A percentile compares a stretch with the other conserved stretches of the same genome.
phyloP scores from a whole-genome alignment of 805 yeast species.

The Clavispora carvajalis region DNA sequence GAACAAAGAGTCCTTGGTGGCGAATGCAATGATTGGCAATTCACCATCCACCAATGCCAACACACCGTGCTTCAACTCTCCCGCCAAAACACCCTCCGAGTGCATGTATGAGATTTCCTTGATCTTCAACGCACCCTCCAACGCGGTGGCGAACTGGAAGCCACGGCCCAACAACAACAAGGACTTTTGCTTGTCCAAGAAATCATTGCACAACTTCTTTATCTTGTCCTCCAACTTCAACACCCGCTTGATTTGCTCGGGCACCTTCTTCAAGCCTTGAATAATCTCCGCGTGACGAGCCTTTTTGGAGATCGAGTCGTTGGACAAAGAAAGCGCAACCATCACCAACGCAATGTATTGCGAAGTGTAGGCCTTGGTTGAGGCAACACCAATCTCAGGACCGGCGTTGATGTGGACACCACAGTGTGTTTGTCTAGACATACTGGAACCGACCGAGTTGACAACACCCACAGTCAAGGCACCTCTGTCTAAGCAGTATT shows the following conservation, averaged over 20 bases:
- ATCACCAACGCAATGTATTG: constrained; percentile 95
- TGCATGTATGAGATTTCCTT: constrained; percentile 98
- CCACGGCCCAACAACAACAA: constrained; percentile 94
- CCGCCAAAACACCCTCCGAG: constrained; percentile 98
- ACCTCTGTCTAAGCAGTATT: constrained; percentile 94
- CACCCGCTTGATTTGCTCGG: constrained; percentile 77
- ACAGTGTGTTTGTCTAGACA: constrained; percentile 95
- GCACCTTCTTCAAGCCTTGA: constrained; percentile 76
- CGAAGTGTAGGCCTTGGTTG: constrained; percentile 98
- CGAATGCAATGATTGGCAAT: constrained; percentile 91
- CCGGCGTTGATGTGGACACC: constrained; percentile 99
- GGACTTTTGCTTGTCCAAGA: constrained; percentile 77
- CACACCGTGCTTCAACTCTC: constrained; percentile 98
- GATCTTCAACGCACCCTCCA: constrained; percentile 97
- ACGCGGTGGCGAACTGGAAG: constrained; percentile 92
- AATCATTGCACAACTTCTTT: constrained; percentile 65
- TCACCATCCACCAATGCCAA: constrained; percentile 92
- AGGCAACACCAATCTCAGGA: constrained; percentile 99
- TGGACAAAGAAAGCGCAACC: constrained; percentile 93
- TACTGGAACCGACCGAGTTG: constrained; percentile 93
- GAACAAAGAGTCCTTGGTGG: constrained; percentile 92
- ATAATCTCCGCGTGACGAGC: constrained; percentile 82
- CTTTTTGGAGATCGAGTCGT: constrained; percentile 74
- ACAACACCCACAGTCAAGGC: constrained; percentile 97
- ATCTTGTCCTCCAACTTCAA: constrained; percentile 69